A percentile compares a stretch with the other conserved stretches of the same genome.
Evolutionary conservation across 2,329 filamentous ascomycete species (phyloP).

Genomic region (Juglanconis sp.): DNA sequence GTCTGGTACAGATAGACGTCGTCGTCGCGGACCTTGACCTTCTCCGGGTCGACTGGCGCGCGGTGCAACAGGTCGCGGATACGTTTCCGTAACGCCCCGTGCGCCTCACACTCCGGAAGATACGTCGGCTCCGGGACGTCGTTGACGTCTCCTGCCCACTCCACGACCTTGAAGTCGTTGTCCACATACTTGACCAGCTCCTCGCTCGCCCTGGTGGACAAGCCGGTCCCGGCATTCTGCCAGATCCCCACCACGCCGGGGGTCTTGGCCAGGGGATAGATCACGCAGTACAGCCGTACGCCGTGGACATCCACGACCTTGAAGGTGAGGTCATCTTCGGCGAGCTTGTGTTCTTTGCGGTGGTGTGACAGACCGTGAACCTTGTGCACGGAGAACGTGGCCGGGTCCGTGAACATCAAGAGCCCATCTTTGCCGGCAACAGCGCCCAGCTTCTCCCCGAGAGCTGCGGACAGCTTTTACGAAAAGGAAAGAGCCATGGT

Average conservation of each 20-base stretch:
- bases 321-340: slow-evolving; percentile 32
- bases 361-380: slow-evolving; percentile 31
- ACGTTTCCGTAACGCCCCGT: slow-evolving; percentile 36
- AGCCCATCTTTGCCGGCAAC: slow-evolving; percentile 25
- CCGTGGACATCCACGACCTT: slow-evolving; percentile 39
- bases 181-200: slow-evolving; percentile 37
- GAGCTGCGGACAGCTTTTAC: slow-evolving; percentile 33
- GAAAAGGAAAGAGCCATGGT: background rate
- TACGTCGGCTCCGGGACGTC: slow-evolving; percentile 33
- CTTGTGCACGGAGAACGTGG: slow-evolving; percentile 24
- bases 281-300: slow-evolving; percentile 42
- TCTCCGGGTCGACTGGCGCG: slow-evolving; percentile 31
- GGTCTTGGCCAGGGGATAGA: slow-evolving; percentile 35
- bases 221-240: slow-evolving; percentile 43
- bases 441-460: slow-evolving; percentile 30
- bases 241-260: slow-evolving; percentile 40
- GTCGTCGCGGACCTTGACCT: slow-evolving; percentile 25
- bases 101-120: slow-evolving; percentile 35
- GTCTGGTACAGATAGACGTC: slow-evolving; percentile 54
- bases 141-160: slow-evolving; percentile 21
- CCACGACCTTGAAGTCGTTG: slow-evolving; percentile 30
- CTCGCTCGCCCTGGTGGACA: slow-evolving; percentile 45
- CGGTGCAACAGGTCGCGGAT: slow-evolving; percentile 40
- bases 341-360: slow-evolving; percentile 34
- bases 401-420: slow-evolving; percentile 29